A percentile compares a stretch with the other conserved stretches of the same genome.
phyloP scores from a whole-genome alignment of 352 stramenopile species.

The Phytopythium boreale region DNA sequence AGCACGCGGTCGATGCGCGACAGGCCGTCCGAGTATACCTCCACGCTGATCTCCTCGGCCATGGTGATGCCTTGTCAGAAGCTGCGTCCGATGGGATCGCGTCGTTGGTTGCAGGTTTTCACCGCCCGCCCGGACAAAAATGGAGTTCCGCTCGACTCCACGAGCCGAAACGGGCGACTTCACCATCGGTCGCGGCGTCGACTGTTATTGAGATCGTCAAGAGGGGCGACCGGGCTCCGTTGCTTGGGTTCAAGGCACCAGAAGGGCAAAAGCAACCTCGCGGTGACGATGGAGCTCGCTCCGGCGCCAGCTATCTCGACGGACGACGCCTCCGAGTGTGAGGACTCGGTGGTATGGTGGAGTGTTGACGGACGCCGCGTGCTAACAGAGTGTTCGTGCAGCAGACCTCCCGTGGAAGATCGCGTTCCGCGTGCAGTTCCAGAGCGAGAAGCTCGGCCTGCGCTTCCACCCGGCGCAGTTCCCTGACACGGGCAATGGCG shows the following conservation, averaged over 20 bases:
- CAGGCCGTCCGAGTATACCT: constrained; percentile 62
- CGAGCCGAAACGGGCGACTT: background rate
- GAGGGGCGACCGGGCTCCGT: background rate
- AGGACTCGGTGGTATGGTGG: background rate
- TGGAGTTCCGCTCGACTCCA: background rate
- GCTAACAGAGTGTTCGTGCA: background rate
- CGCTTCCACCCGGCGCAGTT: constrained; percentile 78
- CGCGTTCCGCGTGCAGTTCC: constrained; percentile 80
- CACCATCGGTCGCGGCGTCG: background rate
- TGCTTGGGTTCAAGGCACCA: background rate
- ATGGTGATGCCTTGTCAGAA: constrained; percentile 8
- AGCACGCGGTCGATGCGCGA: constrained; percentile 70
- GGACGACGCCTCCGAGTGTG: constrained; percentile 50
- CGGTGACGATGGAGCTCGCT: constrained; percentile 15
- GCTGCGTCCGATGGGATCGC: background rate
- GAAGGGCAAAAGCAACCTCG: background rate
- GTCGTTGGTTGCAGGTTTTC: background rate
- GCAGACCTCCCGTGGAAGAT: constrained; percentile 79
- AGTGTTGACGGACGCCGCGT: background rate
- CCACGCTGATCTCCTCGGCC: constrained; percentile 27
- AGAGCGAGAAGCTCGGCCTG: constrained; percentile 72
- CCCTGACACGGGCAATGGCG: constrained; percentile 78
- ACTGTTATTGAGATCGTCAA: background rate
- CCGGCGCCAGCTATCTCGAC: constrained; percentile 34
- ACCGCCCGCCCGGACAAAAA: background rate